Evolutionary conservation across 2,329 filamentous ascomycete species (phyloP).

Genomic region (Escovopsis sp.): DNA sequence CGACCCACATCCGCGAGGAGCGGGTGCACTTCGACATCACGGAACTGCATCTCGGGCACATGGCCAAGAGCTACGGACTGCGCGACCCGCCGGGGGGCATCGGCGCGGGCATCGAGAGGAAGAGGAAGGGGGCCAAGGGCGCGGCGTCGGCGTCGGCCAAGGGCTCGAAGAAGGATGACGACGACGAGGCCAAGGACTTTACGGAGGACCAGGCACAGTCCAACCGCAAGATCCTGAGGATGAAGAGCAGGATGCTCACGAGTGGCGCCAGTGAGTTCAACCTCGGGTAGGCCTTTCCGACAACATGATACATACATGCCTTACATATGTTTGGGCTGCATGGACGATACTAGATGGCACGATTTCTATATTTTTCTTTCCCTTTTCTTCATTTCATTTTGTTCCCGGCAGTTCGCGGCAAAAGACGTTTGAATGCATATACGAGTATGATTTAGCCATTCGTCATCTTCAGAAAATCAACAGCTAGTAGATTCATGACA

Average conservation of each 20-base stretch:
- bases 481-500: too few relatives aligned
- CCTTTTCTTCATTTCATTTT: too few relatives aligned
- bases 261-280: constrained; percentile 54
- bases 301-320: not conserved
- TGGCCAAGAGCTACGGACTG: constrained; percentile 85
- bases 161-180: constrained; percentile 6
- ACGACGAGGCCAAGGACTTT: constrained; percentile 21
- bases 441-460: too few relatives aligned
- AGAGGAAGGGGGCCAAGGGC: constrained; percentile 23
- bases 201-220: constrained; percentile 16
- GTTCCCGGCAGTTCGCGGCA: too few relatives aligned
- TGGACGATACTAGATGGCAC: not conserved
- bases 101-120: constrained; percentile 38
- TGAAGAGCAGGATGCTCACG: constrained; percentile 50
- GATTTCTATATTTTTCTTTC: not conserved
- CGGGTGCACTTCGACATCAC: constrained; percentile 83
- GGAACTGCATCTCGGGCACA: constrained; percentile 76
- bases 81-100: constrained; percentile 81
- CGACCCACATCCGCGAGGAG: constrained; percentile 80
- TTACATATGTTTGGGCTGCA: not conserved
- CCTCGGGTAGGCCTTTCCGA: constrained; percentile 33
- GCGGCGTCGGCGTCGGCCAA: constrained; percentile 3
- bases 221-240: constrained; percentile 34
- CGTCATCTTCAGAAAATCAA: too few relatives aligned
- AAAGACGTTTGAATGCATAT: too few relatives aligned